Conservation (phyloP, 768 basidiomycete genomes). For the Mycena venus region DNA sequence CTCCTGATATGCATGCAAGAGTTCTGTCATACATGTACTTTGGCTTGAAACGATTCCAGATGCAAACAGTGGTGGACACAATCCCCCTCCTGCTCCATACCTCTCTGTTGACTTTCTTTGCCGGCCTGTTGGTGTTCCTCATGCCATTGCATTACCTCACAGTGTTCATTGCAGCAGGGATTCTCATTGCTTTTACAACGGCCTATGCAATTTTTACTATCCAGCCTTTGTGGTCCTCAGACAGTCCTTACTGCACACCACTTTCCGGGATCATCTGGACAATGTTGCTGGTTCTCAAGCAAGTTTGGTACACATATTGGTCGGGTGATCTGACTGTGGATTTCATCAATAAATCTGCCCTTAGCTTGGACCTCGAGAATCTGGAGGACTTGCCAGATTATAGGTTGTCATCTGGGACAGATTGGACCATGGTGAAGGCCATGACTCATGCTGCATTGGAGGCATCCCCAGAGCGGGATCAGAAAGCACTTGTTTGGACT, state of each 20-base stretch:
- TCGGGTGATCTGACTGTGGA: background rate
- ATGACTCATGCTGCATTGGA: background rate
- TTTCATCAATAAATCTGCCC: background rate
- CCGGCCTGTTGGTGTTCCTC: conserved; percentile 29
- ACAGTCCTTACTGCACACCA: background rate
- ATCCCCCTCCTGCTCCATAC: conserved; percentile 33
- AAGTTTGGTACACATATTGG: background rate
- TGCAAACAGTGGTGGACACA: conserved; percentile 17
- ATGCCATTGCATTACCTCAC: conserved; percentile 1
- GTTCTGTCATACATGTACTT: conserved; percentile 16
- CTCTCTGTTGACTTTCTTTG: conserved; percentile 31
- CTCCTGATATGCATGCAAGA: conserved; percentile 7
- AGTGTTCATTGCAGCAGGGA: background rate
- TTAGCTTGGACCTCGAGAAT: background rate
- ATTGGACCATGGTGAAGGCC: background rate
- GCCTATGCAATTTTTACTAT: background rate
- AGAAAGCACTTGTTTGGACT: background rate
- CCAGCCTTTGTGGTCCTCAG: background rate
- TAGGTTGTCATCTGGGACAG: background rate
- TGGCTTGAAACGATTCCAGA: conserved; percentile 13
- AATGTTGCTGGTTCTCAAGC: background rate
- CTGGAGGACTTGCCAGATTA: background rate
- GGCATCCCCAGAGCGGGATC: background rate
- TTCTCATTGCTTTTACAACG: background rate
- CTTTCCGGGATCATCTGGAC: background rate